Base-by-base conservation (phyloP, 805 yeast genomes). In the Schwanniomyces pseudopolymorphus region DNA sequence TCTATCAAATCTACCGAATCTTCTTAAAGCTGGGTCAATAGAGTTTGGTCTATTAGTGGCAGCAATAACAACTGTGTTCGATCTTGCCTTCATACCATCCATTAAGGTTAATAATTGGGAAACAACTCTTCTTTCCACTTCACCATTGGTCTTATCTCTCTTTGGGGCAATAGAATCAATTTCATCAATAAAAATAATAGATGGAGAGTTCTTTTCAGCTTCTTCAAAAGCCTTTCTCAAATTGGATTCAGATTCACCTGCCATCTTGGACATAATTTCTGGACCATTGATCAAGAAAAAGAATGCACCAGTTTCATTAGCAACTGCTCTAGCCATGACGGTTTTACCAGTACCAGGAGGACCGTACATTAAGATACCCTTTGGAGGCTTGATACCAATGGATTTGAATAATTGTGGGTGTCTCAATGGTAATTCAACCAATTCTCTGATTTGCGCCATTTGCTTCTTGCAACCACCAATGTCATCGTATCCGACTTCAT, bases 271-370 rank as follows among this genome's bases (percentile, higher is more conserved):
- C 99, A 94, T 94, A 63, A 94, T 96, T 73, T 94, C 99, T 8
- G 99, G 99, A 70, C 99, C 99, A 66, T 94, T 94, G 70, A 94
- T 94, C 60, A 94, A 80, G 69, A 94, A 94, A 81, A 94, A 94
- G 69, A 94, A 94, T 1, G 99, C 99, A 64, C 99, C 99, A 20
- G 99, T 94, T 72, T 94, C 99, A 61, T 94, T 94, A 40, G 99
- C 99, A 44, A 94, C 99, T n/a, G 99, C 99, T 68, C 99, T 85
- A 1, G 99, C 99, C 96, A 94, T 90, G 57, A 94, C 78, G 26
- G 99, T 94, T 74, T 94, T 94, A 87, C 99, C 99, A 13, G 99
- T 94, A 82, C 99, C 99, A 27, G 99, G 99, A 42, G 99, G 99
- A 63, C 99, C 99, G 68, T 87, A 94, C 96, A 89, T 88, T 63